These are phyloP conservation scores for Macrotyloma uniflorum DNA, from an alignment of 306 rosid species.

Conservation along the genomic window DNA sequence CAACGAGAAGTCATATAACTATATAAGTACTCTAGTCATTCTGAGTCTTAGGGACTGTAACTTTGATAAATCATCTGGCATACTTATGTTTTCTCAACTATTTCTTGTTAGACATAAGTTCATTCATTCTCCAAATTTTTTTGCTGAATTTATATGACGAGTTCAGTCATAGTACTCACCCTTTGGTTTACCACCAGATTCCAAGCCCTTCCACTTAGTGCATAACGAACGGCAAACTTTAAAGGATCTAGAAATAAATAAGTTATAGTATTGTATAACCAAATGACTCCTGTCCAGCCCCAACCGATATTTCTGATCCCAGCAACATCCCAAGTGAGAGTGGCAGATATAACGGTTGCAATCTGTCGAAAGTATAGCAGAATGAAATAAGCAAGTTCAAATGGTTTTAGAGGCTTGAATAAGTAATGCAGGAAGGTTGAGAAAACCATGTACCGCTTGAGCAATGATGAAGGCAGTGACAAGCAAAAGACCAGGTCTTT, in stretches of 20 bases:
- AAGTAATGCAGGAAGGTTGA: not conserved
- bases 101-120: constrained; percentile 7
- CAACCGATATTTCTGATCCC: constrained; percentile 61
- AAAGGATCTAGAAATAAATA: constrained; percentile 72
- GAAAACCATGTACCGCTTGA: constrained; percentile 56
- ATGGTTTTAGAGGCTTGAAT: not conserved
- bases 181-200: constrained; percentile 63
- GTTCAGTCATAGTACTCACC: constrained; percentile 48
- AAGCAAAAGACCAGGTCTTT: constrained; percentile 73
- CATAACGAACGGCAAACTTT: constrained; percentile 73
- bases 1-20: constrained; percentile 9
- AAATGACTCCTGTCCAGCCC: constrained; percentile 73
- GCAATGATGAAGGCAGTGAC: constrained; percentile 63
- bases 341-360: constrained; percentile 73
- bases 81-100: not conserved
- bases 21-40: constrained; percentile 16
- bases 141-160: not conserved
- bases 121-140: not conserved
- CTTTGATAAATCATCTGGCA: not conserved
- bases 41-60: not conserved
- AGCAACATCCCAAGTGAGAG: constrained; percentile 44
- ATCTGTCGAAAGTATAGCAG: constrained; percentile 42
- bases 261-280: constrained; percentile 59
- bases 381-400: constrained; percentile 10
- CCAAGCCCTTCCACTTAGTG: constrained; percentile 76